Evolutionary conservation across 257 asterid genomes (phyloP).

Genomic region (Cynanchum wilfordii): DNA sequence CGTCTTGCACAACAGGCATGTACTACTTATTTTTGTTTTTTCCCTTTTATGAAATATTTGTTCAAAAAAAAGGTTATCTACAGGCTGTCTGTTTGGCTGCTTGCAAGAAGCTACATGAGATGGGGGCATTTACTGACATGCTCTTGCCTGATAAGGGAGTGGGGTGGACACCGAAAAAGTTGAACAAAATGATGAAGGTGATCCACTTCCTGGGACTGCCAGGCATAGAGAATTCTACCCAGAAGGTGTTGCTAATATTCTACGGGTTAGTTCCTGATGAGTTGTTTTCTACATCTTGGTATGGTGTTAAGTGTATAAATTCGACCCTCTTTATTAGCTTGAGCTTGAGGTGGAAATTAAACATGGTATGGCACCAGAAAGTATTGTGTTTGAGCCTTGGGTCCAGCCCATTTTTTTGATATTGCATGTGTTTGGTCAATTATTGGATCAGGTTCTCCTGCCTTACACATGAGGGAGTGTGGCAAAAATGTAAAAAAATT

Average conservation of each 20-base stretch:
- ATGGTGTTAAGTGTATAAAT: too few relatives aligned
- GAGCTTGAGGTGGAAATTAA: too few relatives aligned
- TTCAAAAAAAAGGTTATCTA: conserved; percentile 20
- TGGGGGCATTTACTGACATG: conserved; percentile 99
- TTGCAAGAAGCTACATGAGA: conserved; percentile 98
- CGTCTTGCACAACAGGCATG: conserved; percentile 97
- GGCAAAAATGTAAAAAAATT: too few relatives aligned
- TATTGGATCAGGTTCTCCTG: too few relatives aligned
- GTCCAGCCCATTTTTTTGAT: too few relatives aligned
- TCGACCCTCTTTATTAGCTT: too few relatives aligned
- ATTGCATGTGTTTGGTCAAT: too few relatives aligned
- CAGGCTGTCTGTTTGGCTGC: conserved; percentile 99
- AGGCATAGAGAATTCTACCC: conserved; percentile 99
- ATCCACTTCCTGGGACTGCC: conserved; percentile 93
- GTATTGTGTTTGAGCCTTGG: too few relatives aligned
- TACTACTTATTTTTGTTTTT: conserved; percentile 12
- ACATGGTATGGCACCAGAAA: too few relatives aligned
- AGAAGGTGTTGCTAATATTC: conserved; percentile 93
- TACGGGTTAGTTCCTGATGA: conserved; percentile 54
- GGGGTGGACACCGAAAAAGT: conserved; percentile 62
- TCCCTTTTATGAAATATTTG: conserved; percentile 1
- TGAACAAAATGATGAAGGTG: conserved; percentile 87
- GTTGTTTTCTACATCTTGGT: conserved; percentile 6
- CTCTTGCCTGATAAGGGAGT: conserved; percentile 91
- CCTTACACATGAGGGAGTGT: too few relatives aligned